Evolutionary conservation across 2,329 filamentous ascomycete species (phyloP), one percentile per base, ranked within the genome.

Genomic region (Calonectria ilicicola): DNA sequence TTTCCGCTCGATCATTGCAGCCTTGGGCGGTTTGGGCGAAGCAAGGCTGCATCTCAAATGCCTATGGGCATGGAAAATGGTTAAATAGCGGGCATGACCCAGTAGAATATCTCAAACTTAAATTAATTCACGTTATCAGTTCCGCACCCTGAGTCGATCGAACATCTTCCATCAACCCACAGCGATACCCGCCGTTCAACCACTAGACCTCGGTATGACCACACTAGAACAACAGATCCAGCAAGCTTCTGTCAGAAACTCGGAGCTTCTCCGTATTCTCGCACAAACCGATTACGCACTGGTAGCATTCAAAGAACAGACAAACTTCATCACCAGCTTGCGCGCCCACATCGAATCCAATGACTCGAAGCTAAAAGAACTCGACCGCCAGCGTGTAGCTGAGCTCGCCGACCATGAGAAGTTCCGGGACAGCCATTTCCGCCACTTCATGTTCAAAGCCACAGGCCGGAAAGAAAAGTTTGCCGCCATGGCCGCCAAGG

Each of bases 401-500:
- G 88, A 90, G 78, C 84, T 86, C 56, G 85, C 85, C 53, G 87
- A 89, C 26, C 87, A 90, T 72, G 82, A 87, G 65, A 86, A 84
- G 64, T 88, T 89, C 77, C 86, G 87, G 67, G 86, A 90, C 80
- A 87, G 85, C 40, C 85, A 87, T 58, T 81, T 90, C 77, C 85
- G 84, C 62, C 86, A 88, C 49, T 87, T 89, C 77, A 82, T 86
- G 53, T 88, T 88, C 83, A 88, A 86, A 73, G 81, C 88, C 10
- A 82, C 85, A 12, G 86, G 89, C 27, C 85, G 85, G 70, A 84
- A 83, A 51, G 86, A 77, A 6, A 65, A 51, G 29, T 56, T 56
- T 35, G 51, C 29, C 9, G 9, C 51, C 17, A 56, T n/a, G 27
- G 27, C 51, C 9, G 17, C 51, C 17, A 56, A 56, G 29, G 51